Base-by-base conservation (phyloP, 1,139 yeast genomes). In the Candida labiduridarum region DNA sequence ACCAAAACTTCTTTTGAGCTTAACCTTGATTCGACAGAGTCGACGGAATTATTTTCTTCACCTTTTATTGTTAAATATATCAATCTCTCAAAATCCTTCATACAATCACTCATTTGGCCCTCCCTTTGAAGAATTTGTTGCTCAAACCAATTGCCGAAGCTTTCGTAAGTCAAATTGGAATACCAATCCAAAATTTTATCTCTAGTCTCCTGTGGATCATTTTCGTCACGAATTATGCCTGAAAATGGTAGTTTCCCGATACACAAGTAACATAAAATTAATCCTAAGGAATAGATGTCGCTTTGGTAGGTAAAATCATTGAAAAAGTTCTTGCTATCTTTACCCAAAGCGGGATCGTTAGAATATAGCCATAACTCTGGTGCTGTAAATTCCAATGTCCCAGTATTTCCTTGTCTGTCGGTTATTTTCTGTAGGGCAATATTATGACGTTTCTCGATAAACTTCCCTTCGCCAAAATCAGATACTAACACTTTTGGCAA, bases 381-480 rank as follows among this genome's bases (percentile, higher is more conserved):
- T 0, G 96, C 96, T 29, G 92, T 85, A 59, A 84, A 90, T 62
- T 89, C 97, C 22, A 89, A 63, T 0, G 97, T 90, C 0, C 97
- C 97, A 0, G 97, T 90, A 45, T 84, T 81, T 0, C 97, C 97
- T 9, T 67, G 61, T 15, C 78, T 56, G 27, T 67, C 73, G 1
- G 54, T 59, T 30, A 49, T 45, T 3, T 49, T 50, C 22, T 51
- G 49, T 5, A 47, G 10, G 2, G 49, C 44, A 1, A 46, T 42
- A 30, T 49, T 56, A 16, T 59, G 56, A 33, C 66, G 71, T 49
- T 71, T 72, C 49, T 70, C 90, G 44, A 85, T 85, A 56, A 87
- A 74, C 56, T 88, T 89, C 4, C 96, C 89, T 64, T 91, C 97
- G 1, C 97, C 97, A 65, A 91, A 87, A 68, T 91, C 97, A 36